A percentile compares a stretch with the other conserved stretches of the same genome.
These are phyloP conservation scores for Monascus purpureus DNA, from an alignment of 495 filamentous ascomycete genomes.

Conservation along the genomic window DNA sequence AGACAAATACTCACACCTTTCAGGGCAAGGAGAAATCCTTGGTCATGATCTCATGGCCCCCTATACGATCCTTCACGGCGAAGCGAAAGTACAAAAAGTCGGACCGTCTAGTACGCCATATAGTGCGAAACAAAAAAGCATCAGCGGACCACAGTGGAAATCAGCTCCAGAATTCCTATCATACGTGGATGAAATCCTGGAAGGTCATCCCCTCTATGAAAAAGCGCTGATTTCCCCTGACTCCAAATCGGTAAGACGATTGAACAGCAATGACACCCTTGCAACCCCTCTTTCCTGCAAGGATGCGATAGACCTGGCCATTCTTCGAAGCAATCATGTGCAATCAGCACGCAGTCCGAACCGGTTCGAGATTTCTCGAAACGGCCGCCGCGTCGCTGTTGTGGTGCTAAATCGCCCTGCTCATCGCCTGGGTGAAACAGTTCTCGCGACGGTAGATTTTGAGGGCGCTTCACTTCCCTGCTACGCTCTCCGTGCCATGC, in stretches of 20 bases:
- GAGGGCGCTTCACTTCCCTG: conserved; percentile 55
- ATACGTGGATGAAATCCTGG: conserved; percentile 71
- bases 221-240: conserved; percentile 47
- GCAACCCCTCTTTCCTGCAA: conserved; percentile 42
- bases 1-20: conserved; percentile 8
- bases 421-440: conserved; percentile 77
- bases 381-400: conserved; percentile 70
- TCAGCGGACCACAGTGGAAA: conserved; percentile 22
- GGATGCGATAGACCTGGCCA: conserved; percentile 82
- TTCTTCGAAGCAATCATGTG: conserved; percentile 60
- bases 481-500: conserved; percentile 60
- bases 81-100: conserved; percentile 42
- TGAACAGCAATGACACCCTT: conserved; percentile 29
- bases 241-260: conserved; percentile 44
- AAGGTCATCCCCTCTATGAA: conserved; percentile 34
- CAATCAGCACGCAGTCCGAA: conserved; percentile 56
- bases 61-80: conserved; percentile 78
- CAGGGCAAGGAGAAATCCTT: conserved; percentile 50
- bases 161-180: conserved; percentile 50
- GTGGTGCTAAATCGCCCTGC: conserved; percentile 82
- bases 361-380: conserved; percentile 87
- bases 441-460: conserved; percentile 75
- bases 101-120: conserved; percentile 8
- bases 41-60: conserved; percentile 88
- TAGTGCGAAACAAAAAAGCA: conserved; percentile 21